These are phyloP conservation scores for Euphorbia celastroides DNA, from an alignment of 441 rosid genomes.

Conservation along the genomic window DNA sequence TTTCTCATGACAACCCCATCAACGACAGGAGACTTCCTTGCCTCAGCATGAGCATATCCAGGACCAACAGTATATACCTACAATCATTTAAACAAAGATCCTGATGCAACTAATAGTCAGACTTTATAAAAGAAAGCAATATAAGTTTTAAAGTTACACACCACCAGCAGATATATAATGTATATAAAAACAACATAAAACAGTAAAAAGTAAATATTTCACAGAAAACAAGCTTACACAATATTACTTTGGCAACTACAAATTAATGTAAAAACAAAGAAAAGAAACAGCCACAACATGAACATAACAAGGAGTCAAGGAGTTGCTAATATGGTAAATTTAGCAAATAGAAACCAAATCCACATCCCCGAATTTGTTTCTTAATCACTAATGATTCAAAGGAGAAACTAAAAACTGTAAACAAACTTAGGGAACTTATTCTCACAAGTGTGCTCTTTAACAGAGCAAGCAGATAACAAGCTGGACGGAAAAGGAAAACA, in stretches of 20 bases:
- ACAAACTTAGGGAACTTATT: neutral
- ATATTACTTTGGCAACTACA: no score
- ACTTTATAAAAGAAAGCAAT: neutral
- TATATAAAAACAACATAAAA: neutral
- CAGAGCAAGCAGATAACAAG: neutral
- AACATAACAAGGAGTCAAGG: no score
- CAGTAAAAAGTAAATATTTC: neutral
- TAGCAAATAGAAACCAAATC: no score
- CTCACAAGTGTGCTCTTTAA: neutral
- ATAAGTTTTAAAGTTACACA: neutral
- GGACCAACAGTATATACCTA: constrained; percentile 99
- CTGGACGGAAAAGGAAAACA: neutral
- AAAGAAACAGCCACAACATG: no score
- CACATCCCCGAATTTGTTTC: no score
- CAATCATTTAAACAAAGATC: constrained; percentile 27
- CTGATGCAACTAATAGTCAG: constrained; percentile 10
- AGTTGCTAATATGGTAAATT: no score
- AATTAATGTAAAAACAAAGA: no score
- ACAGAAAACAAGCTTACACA: neutral
- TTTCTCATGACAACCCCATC: constrained; percentile 99
- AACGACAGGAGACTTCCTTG: constrained; percentile 99
- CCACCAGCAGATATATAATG: neutral
- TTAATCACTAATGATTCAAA: neutral
- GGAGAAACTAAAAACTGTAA: neutral
- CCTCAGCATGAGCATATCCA: constrained; percentile 99